Evolutionary conservation across 768 basidiomycete species (phyloP), one percentile per base, ranked within the genome.

Genomic region (Termitomyces sp.): DNA sequence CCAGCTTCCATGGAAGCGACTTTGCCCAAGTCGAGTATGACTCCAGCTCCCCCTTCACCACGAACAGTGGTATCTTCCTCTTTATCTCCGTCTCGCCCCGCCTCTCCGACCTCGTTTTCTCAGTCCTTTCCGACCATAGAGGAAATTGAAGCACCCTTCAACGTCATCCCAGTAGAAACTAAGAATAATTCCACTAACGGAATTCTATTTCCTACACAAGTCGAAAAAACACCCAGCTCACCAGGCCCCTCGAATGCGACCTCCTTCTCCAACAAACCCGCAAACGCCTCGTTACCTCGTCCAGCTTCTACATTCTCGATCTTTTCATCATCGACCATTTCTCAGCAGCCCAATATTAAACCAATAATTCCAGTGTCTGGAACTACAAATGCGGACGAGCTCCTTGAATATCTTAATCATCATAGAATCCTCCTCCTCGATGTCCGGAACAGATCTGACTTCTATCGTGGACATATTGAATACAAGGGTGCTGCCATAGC

Each of bases 361-460:
- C 69, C 74, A 10, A 64, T 73, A n/a, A 71, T 91, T 43, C 88
- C 87, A 4, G 73, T 79, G 22, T 82, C 78, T 14, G 88, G 85
- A 58, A 76, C 79, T 3, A 80, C 85, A 27, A 76, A 74, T 53
- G 85, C 91, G 6, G 78, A 77, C 57, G 79, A 83, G 10, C 71
- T 94, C 32, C 71, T 76, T 43, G 72, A 77, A 1, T 92, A 88
- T 65, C 70, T 88, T 57, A 72, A 68, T 9, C 72, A 75, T n/a
- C 69, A 81, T 59, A 82, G 83, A 52, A 82, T 92, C 3, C 77
- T 98, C 1, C 63, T 97, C 14, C 78, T 98, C 20, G 95, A 97
- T 68, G 83, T 94, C 20, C 80, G 95, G n/a, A 78, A 82, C 18
- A 79, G 92, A 31, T 84, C 80, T 10, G 88, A 90, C 48, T 95